Base-by-base conservation (phyloP, 768 basidiomycete genomes). In the Psilocybe cyanescens region DNA sequence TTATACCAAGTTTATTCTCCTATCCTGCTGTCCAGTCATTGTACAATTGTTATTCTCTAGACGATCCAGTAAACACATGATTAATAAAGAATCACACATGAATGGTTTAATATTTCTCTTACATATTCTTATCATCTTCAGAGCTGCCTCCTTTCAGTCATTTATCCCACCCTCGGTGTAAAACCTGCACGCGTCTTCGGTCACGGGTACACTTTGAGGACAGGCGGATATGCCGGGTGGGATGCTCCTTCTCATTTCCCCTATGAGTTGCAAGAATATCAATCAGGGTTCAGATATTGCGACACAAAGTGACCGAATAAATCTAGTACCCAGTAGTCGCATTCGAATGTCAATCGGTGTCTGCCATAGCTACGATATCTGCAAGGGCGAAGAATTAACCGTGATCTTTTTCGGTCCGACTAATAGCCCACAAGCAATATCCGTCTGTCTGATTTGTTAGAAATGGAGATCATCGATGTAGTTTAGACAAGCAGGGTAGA, bases 101-200 rank as follows among this genome's bases (percentile, higher is more conserved):
- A 24, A 24, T 2, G 24, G 24, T 24, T 24, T 24, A 24, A 24
- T 24, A 24, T 24, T 24, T 24, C 24, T 24, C 24, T 24, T 24
- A 24, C 24, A 24, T 24, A 24, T 24, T 24, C 24, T 24, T 24
- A 24, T 24, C 24, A 24, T 24, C 24, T 24, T 24, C 24, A 24
- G 24, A 24, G 24, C 24, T 24, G 24, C 50, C n/a, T 52, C 24
- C 28, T 52, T 29, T 8, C 14, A 30, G 7, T 17, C 28, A 14
- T 52, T 33, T 8, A 30, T 39, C 44, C 58, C 58, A 12, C 58
- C 58, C 3, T 37, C 8, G 1, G 37, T 59, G 29, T 59, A 59
- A 31, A 51, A 59, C n/a, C 52, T 41, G 41, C 58, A 59, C n/a
- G 50, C 58, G 30, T 59, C 58, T 31, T 39, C 49, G 2, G 58